Percentiles rank a stretch among this genome's conserved stretches.
Conservation (phyloP, 768 basidiomycete species). For the Hygrocybe punicea region DNA sequence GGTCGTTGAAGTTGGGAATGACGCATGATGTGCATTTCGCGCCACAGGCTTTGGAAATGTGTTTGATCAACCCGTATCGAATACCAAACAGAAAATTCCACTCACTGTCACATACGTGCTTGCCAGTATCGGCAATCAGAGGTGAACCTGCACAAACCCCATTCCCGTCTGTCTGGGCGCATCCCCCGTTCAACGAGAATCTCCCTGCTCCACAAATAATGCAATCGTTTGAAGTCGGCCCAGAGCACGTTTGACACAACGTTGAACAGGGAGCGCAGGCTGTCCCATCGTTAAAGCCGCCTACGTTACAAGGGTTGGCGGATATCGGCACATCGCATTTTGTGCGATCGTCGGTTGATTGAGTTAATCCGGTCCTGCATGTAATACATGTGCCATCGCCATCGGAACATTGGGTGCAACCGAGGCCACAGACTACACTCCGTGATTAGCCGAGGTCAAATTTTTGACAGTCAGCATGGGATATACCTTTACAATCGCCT, state of each 20-base stretch:
- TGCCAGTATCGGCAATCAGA: slow-evolving; percentile 76
- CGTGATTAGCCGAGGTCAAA: slow-evolving; percentile 1
- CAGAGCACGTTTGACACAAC: slow-evolving; percentile 68
- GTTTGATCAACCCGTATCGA: background rate
- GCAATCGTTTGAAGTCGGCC: slow-evolving; percentile 66
- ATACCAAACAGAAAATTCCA: slow-evolving; percentile 11
- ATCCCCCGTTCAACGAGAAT: slow-evolving; percentile 63
- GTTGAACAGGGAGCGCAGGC: slow-evolving; percentile 59
- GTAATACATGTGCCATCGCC: slow-evolving; percentile 65
- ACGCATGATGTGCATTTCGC: slow-evolving; percentile 76
- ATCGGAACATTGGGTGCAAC: slow-evolving; percentile 68
- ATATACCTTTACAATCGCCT: slow-evolving; percentile 68
- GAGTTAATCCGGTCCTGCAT: slow-evolving; percentile 69
- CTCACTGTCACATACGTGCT: slow-evolving; percentile 81
- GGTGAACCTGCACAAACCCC: slow-evolving; percentile 73
- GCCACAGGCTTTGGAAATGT: slow-evolving; percentile 59
- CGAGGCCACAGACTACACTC: slow-evolving; percentile 61
- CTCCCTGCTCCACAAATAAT: slow-evolving; percentile 60
- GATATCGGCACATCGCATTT: slow-evolving; percentile 56
- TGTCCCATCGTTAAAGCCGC: slow-evolving; percentile 55
- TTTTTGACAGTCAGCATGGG: slow-evolving; percentile 2
- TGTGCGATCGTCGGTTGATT: slow-evolving; percentile 61
- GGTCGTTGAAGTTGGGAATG: slow-evolving; percentile 66
- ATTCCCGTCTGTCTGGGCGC: slow-evolving; percentile 59
- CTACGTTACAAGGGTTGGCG: slow-evolving; percentile 63